phyloP scores from a whole-genome alignment of 148 eudicot genomes.

The Spergularia marina region DNA sequence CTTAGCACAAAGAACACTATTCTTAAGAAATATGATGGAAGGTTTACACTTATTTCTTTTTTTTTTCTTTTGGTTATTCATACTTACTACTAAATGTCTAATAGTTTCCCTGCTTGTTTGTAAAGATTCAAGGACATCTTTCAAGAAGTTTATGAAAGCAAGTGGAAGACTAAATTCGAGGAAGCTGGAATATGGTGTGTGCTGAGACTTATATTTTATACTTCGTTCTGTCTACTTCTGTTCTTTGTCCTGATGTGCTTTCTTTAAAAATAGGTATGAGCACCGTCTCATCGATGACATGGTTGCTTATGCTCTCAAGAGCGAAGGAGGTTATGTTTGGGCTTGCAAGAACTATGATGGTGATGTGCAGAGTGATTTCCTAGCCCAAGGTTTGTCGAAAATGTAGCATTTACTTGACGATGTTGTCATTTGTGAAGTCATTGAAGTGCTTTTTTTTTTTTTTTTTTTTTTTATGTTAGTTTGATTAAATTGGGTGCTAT shows the following conservation, averaged over 20 bases:
- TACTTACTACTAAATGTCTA: not conserved
- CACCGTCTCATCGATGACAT: slow-evolving; percentile 97
- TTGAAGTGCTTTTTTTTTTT: not conserved
- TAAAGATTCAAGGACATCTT: slow-evolving; percentile 90
- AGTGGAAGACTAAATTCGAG: slow-evolving; percentile 75
- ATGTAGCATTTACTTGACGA: not conserved
- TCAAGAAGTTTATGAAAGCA: slow-evolving; percentile 82
- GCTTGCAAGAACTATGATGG: slow-evolving; percentile 99
- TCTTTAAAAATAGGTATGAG: slow-evolving; percentile 63
- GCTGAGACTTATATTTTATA: not conserved
- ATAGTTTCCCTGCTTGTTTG: not conserved
- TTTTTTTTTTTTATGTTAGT: not conserved
- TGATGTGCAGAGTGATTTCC: slow-evolving; percentile 94
- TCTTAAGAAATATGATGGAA: slow-evolving; percentile 90
- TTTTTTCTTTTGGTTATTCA: not conserved
- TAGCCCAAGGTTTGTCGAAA: slow-evolving; percentile 68
- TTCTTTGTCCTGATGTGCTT: not conserved
- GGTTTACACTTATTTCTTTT: slow-evolving; percentile 33
- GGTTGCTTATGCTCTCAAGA: slow-evolving; percentile 97
- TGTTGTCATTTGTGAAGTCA: not conserved
- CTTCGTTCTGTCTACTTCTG: not conserved
- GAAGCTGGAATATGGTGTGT: slow-evolving; percentile 85
- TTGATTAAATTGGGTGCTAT: not conserved
- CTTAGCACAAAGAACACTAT: slow-evolving; percentile 97
- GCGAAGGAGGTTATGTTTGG: slow-evolving; percentile 97